Percentiles rank a stretch among this genome's conserved stretches.
Evolutionary conservation across 2,329 filamentous ascomycete genomes (phyloP).

Genomic region (Domatiomyces catenatus): DNA sequence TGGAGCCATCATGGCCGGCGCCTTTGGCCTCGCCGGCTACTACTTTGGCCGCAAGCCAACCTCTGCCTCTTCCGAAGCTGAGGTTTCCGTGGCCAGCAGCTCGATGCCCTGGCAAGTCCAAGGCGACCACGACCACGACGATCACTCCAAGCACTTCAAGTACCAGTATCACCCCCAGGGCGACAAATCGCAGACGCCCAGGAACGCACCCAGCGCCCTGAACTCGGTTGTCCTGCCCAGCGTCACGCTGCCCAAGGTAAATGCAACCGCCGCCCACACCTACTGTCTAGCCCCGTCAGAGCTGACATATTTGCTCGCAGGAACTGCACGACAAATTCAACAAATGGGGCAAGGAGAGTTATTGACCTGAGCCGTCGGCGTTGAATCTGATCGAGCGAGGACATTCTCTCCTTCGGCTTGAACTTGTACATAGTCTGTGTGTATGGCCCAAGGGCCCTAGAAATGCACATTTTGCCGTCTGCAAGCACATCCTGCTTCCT

Average conservation of each 20-base stretch:
- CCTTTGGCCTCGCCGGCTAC: slow-evolving; percentile 77
- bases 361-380: slow-evolving; percentile 27
- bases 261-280: too few relatives aligned
- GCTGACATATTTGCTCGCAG: slow-evolving; percentile 29
- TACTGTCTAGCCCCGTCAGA: slow-evolving; percentile 1
- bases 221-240: slow-evolving; percentile 90
- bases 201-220: slow-evolving; percentile 84
- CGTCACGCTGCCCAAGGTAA: slow-evolving; percentile 76
- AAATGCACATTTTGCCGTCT: slow-evolving; percentile 32
- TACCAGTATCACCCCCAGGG: slow-evolving; percentile 77
- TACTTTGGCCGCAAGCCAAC: slow-evolving; percentile 70
- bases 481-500: too few relatives aligned
- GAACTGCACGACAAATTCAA: slow-evolving; percentile 93
- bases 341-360: slow-evolving; percentile 99
- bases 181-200: slow-evolving; percentile 57
- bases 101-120: slow-evolving; percentile 86
- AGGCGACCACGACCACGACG: slow-evolving; percentile 45
- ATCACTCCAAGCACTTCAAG: slow-evolving; percentile 49
- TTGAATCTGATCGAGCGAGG: too few relatives aligned
- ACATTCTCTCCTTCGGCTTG: not conserved
- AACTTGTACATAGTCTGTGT: not conserved
- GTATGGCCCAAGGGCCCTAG: slow-evolving; percentile 33
- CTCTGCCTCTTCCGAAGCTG: slow-evolving; percentile 62
- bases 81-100: slow-evolving; percentile 56
- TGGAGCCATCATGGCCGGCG: slow-evolving; percentile 75